phyloP scores from a whole-genome alignment of 148 eudicot species.

The Vaccinium darrowii region DNA sequence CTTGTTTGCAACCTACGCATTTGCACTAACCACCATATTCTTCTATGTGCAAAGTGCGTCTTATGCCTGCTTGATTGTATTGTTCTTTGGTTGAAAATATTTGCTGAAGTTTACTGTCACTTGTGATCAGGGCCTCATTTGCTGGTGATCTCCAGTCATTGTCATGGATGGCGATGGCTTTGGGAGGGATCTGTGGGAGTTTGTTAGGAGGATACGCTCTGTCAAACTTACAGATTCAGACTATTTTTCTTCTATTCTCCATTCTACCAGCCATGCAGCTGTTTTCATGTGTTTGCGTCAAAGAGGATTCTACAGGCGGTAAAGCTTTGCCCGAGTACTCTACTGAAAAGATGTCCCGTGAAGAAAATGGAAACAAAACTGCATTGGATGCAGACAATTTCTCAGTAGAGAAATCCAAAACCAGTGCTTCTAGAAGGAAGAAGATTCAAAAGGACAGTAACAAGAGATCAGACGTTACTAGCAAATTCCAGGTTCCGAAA shows the following conservation, averaged over 20 bases:
- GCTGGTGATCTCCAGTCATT: conserved; percentile 97
- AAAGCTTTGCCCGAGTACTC: conserved; percentile 32
- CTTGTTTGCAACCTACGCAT: neutral
- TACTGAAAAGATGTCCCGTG: conserved; percentile 29
- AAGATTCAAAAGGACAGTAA: conserved; percentile 46
- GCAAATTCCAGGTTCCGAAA: conserved; percentile 27
- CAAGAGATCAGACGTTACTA: conserved; percentile 25
- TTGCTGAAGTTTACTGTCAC: conserved; percentile 10
- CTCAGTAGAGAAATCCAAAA: conserved; percentile 39
- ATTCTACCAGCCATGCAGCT: conserved; percentile 77
- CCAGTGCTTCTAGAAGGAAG: conserved; percentile 49
- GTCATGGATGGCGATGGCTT: conserved; percentile 94
- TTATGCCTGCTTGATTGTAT: neutral
- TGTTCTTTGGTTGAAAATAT: neutral
- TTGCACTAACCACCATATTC: neutral
- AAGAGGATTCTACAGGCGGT: conserved; percentile 43
- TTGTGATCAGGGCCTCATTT: conserved; percentile 69
- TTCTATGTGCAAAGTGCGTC: neutral
- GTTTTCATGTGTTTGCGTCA: conserved; percentile 74
- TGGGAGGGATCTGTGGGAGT: conserved; percentile 93
- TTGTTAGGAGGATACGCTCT: conserved; percentile 86
- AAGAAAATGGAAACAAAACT: conserved; percentile 33
- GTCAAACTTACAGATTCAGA: conserved; percentile 51
- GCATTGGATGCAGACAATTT: conserved; percentile 29
- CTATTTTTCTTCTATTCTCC: conserved; percentile 73